phyloP scores from a whole-genome alignment of 257 asterid genomes.

The Nicotiana obtusifolia region DNA sequence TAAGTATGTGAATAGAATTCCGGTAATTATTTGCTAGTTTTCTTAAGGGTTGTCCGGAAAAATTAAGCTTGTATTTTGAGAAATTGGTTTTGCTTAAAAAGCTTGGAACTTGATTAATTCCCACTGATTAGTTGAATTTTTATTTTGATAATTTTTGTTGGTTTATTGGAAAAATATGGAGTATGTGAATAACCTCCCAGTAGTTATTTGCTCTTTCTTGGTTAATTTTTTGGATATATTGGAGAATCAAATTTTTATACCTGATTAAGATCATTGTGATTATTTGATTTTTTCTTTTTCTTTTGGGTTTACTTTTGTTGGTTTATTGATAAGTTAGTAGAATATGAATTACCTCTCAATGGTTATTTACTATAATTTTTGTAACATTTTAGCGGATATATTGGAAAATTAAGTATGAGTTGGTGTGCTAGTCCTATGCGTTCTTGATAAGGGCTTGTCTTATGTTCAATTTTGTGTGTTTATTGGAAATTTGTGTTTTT shows the following conservation, averaged over 20 bases:
- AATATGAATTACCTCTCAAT: background rate
- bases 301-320: background rate
- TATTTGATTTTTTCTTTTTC: background rate
- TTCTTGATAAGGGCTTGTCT: background rate
- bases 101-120: background rate
- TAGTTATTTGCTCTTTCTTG: background rate
- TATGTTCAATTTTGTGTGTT: background rate
- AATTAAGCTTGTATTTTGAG: background rate
- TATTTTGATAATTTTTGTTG: background rate
- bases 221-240: background rate
- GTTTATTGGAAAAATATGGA: background rate
- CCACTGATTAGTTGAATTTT: background rate
- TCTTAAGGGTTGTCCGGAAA: background rate
- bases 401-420: background rate
- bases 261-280: background rate
- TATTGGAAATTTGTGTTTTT: conserved; percentile 10
- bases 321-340: background rate
- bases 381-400: background rate
- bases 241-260: background rate
- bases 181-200: background rate
- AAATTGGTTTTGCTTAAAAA: background rate
- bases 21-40: background rate
- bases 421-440: background rate
- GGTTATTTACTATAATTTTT: background rate
- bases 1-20: background rate